Base-by-base conservation (phyloP, 371 early-diverging fungal genomes). In the Homolaphlyctis polyrhiza region DNA sequence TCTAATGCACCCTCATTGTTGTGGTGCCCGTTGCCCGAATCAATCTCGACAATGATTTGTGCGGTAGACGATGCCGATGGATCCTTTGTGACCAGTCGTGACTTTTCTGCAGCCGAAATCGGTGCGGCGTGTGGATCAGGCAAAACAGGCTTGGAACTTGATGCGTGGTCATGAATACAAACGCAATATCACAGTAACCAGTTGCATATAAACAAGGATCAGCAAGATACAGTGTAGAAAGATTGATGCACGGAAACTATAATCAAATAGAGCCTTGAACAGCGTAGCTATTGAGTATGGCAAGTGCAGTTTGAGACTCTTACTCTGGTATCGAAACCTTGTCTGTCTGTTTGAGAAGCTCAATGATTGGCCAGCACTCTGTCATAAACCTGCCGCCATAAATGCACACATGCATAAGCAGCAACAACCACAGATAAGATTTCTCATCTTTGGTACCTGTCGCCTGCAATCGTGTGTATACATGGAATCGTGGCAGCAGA, bases 291-390 rank as follows among this genome's bases (percentile, higher is more conserved):
- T n/a, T n/a, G n/a, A n/a, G n/a, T n/a, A n/a, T n/a, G n/a, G n/a
- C n/a, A n/a, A n/a, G n/a, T n/a, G n/a, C n/a, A n/a, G n/a, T n/a
- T n/a, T n/a, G n/a, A n/a, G n/a, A n/a, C 18, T n/a, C 65, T 27
- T 81, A 86, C 81, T 84, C 82, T 6, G 89, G 88, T 39, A 91
- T 89, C 23, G 79, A 78, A 23, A 88, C 61, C 29, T 80, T 76
- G 63, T 96, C 96, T 0, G 94, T 91, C 66, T 86, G 80, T 65
- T 91, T 91, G 25, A 96, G 73, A 30, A 94, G 68, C 5, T 88
- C 83, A 50, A 93, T 83, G 33, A 96, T 91, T 0, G 92, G 90
- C 52, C 85, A 80, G 48, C 88, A 86, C 72, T 94, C 91, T 45
- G 87, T 87, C 76, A 89, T 87, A 51, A 95, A 81, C 62, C 87